Evolutionary conservation across 208 protist genomes (phyloP).

Genomic region (Vickermania ingenoplastis): DNA sequence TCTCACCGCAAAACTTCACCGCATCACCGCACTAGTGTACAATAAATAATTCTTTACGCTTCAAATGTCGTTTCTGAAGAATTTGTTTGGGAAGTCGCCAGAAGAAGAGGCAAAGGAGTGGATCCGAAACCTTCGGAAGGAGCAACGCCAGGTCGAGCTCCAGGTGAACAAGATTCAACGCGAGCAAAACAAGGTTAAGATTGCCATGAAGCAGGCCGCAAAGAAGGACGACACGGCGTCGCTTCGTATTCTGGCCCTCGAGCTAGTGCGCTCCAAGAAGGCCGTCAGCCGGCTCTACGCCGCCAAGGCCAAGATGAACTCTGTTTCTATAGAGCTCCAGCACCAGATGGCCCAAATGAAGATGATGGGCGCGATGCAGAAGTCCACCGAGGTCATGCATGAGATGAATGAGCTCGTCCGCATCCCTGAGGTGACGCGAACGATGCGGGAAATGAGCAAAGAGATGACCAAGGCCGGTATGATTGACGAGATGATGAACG

Average conservation of each 20-base stretch:
- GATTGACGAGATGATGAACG: constrained; percentile 87
- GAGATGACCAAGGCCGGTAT: constrained; percentile 88
- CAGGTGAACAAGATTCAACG: constrained; percentile 71
- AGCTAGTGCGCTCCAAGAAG: constrained; percentile 69
- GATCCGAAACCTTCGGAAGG: constrained; percentile 57
- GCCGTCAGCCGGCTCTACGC: constrained; percentile 72
- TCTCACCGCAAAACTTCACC: too few relatives aligned
- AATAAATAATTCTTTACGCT: too few relatives aligned
- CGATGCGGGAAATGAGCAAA: constrained; percentile 71
- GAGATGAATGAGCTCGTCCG: constrained; percentile 79
- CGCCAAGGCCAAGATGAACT: constrained; percentile 89
- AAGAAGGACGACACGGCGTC: constrained; percentile 59
- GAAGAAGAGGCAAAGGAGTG: constrained; percentile 73
- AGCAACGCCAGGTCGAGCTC: constrained; percentile 78
- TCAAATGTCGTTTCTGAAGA: constrained; percentile 33
- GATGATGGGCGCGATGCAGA: constrained; percentile 55
- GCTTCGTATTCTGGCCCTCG: constrained; percentile 79
- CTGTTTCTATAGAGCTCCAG: constrained; percentile 80
- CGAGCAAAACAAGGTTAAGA: constrained; percentile 81
- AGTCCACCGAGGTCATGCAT: constrained; percentile 74
- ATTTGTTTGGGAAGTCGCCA: constrained; percentile 49
- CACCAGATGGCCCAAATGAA: constrained; percentile 76
- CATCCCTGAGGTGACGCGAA: constrained; percentile 63
- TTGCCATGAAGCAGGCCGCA: constrained; percentile 66
- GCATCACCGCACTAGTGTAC: too few relatives aligned